Conservation (phyloP, 2,329 filamentous ascomycete genomes). For the Thelonectria rubi region DNA sequence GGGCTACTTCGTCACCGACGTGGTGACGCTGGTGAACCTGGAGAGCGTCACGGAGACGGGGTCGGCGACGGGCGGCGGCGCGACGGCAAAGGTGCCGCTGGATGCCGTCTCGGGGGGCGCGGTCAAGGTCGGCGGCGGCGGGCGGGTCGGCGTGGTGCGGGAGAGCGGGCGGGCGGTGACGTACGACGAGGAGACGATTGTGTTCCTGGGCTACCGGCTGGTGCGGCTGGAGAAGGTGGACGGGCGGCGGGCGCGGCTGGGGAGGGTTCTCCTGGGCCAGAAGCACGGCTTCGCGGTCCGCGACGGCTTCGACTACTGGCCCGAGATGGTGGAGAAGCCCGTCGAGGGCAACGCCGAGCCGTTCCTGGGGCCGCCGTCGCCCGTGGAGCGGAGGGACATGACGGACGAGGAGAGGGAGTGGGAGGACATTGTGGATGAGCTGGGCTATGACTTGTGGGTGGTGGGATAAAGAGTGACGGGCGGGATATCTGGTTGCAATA, state of each 20-base stretch:
- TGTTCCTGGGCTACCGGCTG: constrained; percentile 23
- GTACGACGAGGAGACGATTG: constrained; percentile 24
- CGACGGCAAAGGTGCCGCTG: constrained; percentile 10
- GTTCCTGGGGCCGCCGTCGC: not conserved
- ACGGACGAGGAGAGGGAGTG: constrained; percentile 19
- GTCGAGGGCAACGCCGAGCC: constrained; percentile 20
- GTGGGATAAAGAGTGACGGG: constrained; percentile 6
- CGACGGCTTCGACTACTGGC: constrained; percentile 23
- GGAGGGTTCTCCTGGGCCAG: constrained; percentile 17
- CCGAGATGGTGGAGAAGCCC: constrained; percentile 15
- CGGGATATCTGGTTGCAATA: constrained; percentile 1
- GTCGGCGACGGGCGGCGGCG: constrained; percentile 4
- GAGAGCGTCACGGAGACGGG: constrained; percentile 12
- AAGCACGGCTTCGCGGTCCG: constrained; percentile 22
- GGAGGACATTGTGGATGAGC: constrained; percentile 16
- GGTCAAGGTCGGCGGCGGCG: constrained; percentile 12
- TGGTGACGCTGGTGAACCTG: constrained; percentile 23
- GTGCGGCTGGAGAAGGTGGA: constrained; percentile 23
- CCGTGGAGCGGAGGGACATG: not conserved
- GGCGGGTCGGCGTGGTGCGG: constrained; percentile 4
- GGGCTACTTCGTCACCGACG: constrained; percentile 24
- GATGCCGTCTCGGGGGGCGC: constrained; percentile 15
- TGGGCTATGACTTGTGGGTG: constrained; percentile 17
- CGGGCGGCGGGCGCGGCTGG: constrained; percentile 21
- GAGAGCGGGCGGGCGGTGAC: constrained; percentile 14